Conservation (phyloP, 441 rosid species). For the Corymbia citriodora region DNA sequence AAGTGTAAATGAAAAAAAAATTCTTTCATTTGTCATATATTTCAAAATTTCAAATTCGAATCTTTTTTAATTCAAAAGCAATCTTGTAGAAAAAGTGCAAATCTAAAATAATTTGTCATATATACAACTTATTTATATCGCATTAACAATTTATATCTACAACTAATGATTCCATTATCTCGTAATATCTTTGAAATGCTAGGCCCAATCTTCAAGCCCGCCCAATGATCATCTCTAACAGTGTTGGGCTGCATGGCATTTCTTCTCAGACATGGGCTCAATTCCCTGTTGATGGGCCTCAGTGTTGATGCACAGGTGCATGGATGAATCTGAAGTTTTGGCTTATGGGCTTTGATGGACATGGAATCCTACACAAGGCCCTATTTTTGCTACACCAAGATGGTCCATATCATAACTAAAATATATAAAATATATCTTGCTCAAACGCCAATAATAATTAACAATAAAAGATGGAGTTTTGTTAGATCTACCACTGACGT, state of each 20-base stretch:
- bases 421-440: not conserved
- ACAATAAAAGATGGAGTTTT: not conserved
- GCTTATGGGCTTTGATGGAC: not conserved
- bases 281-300: not conserved
- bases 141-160: not conserved
- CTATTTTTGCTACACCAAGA: not conserved
- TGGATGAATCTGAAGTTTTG: not conserved
- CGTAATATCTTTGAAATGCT: not conserved
- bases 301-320: not conserved
- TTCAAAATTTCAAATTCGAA: not conserved
- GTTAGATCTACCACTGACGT: not conserved
- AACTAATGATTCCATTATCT: not conserved
- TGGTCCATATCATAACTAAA: not conserved
- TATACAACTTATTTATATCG: not conserved
- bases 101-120: not conserved
- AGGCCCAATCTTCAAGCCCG: not conserved
- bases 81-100: not conserved
- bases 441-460: not conserved
- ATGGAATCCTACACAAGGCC: not conserved
- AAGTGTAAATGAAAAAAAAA: not conserved
- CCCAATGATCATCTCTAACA: not conserved
- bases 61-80: not conserved
- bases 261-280: not conserved
- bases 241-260: not conserved
- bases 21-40: not conserved